Percentiles rank a stretch among this genome's conserved stretches.
Evolutionary conservation across 345 rosid species (phyloP).

Genomic region (Brassica rapa): DNA sequence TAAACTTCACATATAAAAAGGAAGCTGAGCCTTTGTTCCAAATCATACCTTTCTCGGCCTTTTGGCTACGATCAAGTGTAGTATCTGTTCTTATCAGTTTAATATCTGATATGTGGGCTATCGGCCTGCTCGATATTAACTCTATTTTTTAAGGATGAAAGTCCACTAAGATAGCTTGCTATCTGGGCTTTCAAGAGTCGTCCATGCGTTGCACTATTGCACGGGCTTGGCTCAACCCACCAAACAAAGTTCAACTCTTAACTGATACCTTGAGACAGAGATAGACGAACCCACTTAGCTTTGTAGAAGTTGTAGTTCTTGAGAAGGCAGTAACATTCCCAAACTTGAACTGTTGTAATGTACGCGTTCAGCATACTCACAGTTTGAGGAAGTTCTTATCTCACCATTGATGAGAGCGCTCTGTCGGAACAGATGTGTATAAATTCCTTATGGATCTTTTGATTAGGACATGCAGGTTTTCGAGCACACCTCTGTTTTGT

Average conservation of each 20-base stretch:
- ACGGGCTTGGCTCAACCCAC: not conserved
- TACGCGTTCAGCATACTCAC: constrained; percentile 35
- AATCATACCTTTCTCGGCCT: constrained; percentile 66
- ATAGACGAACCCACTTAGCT: too few species aligned
- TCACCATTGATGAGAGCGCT: constrained; percentile 35
- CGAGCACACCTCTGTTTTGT: constrained; percentile 26
- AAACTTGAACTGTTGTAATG: constrained; percentile 3
- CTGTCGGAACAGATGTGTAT: constrained; percentile 25
- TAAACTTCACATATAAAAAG: too few species aligned
- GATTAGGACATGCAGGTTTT: constrained; percentile 26
- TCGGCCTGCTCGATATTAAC: constrained; percentile 35
- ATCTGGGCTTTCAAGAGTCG: not conserved
- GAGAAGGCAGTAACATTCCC: not conserved
- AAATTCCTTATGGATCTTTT: constrained; percentile 1
- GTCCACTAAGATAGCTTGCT: not conserved
- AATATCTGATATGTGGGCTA: constrained; percentile 56
- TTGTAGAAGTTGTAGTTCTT: too few species aligned
- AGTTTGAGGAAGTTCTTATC: not conserved
- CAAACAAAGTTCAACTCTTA: not conserved
- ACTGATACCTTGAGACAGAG: too few species aligned
- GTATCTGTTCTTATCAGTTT: constrained; percentile 69
- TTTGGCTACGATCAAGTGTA: constrained; percentile 73
- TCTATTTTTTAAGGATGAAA: constrained; percentile 6
- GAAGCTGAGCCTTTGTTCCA: not conserved
- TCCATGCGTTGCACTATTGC: not conserved